Percentiles rank a stretch among this genome's conserved stretches.
phyloP scores from a whole-genome alignment of 1,139 yeast genomes.

The Scheffersomyces cryptocercus region DNA sequence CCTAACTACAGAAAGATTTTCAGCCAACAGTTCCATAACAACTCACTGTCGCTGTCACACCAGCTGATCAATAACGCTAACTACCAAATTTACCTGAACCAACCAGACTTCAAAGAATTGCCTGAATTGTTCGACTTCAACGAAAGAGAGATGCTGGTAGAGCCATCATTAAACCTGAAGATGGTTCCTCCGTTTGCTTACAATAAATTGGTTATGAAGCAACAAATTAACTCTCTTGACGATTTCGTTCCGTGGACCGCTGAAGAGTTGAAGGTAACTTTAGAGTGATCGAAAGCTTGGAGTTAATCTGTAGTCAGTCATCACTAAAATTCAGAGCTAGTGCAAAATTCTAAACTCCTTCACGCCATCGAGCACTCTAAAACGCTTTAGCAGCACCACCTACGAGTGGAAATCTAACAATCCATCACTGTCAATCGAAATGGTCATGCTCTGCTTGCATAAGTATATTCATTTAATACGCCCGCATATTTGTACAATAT shows the following conservation, averaged over 20 bases:
- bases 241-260: slow-evolving; percentile 36
- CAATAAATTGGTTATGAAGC: slow-evolving; percentile 27
- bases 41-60: slow-evolving; percentile 13
- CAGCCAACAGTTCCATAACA: slow-evolving; percentile 38
- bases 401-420: too few relatives aligned
- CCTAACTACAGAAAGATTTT: slow-evolving; percentile 55
- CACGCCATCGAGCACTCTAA: too few relatives aligned
- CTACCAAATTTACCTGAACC: slow-evolving; percentile 38
- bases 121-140: slow-evolving; percentile 54
- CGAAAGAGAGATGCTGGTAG: slow-evolving; percentile 47
- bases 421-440: too few relatives aligned
- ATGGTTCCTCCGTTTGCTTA: slow-evolving; percentile 45
- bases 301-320: slow-evolving; percentile 1
- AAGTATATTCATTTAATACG: too few relatives aligned
- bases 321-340: neutral
- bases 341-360: too few relatives aligned
- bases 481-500: too few relatives aligned
- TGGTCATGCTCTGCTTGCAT: too few relatives aligned
- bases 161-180: slow-evolving; percentile 33
- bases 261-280: slow-evolving; percentile 37
- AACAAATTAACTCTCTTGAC: slow-evolving; percentile 23
- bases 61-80: slow-evolving; percentile 28
- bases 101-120: slow-evolving; percentile 43
- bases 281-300: slow-evolving; percentile 23
- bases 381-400: too few relatives aligned